phyloP scores from a whole-genome alignment of 1,284 basidiomycete genomes.

The Crocinoboletus sp. region DNA sequence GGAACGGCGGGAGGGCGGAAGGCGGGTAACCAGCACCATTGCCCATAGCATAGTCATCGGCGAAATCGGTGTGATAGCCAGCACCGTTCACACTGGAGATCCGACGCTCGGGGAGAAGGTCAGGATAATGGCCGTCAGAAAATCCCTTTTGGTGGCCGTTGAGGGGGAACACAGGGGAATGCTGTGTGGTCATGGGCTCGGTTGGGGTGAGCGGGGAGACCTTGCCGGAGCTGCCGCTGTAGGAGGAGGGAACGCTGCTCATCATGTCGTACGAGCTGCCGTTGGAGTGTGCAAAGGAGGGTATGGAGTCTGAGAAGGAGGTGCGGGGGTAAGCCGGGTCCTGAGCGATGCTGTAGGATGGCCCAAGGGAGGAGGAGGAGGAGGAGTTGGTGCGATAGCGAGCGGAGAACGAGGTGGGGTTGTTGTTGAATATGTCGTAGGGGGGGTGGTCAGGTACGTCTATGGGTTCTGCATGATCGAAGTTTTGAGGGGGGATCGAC shows the following conservation, averaged over 20 bases:
- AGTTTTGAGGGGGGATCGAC: constrained; percentile 35
- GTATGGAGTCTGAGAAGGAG: constrained; percentile 54
- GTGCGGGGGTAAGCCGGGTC: constrained; percentile 56
- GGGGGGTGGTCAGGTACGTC: constrained; percentile 47
- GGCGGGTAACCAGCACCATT: constrained; percentile 44
- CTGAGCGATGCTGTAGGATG: constrained; percentile 46
- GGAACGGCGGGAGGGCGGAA: constrained; percentile 49
- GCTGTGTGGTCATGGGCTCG: constrained; percentile 57
- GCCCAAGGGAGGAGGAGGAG: constrained; percentile 57
- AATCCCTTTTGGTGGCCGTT: constrained; percentile 49
- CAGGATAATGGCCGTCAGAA: constrained; percentile 45
- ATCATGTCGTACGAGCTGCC: constrained; percentile 61
- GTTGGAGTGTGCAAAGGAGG: constrained; percentile 49
- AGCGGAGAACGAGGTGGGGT: constrained; percentile 44
- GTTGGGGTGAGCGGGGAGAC: constrained; percentile 68
- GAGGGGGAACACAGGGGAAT: constrained; percentile 46
- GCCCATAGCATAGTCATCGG: constrained; percentile 58
- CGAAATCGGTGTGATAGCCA: constrained; percentile 51
- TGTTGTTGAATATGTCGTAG: constrained; percentile 59
- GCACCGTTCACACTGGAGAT: constrained; percentile 41
- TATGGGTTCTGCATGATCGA: constrained; percentile 41
- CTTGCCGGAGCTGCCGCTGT: constrained; percentile 57
- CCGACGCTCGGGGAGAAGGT: constrained; percentile 56
- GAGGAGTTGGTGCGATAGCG: constrained; percentile 65
- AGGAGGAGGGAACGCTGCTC: constrained; percentile 53